phyloP scores from a whole-genome alignment of 2,329 filamentous ascomycete genomes.

The Colletotrichum horii region DNA sequence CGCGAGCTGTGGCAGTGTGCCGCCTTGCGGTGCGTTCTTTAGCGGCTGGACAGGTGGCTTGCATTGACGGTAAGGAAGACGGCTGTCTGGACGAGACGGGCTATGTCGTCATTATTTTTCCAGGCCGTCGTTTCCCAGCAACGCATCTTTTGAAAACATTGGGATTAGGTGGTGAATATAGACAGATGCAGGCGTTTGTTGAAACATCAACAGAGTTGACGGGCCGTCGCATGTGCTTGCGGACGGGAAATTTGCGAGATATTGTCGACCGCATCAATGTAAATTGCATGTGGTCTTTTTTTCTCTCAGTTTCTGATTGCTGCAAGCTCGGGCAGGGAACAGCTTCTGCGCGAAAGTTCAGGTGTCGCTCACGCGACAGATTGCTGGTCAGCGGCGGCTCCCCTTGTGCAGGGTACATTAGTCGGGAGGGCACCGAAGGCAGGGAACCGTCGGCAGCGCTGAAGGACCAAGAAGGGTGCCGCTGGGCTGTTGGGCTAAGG shows the following conservation, averaged over 20 bases:
- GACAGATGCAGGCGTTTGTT: neutral
- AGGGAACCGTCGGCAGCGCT: neutral
- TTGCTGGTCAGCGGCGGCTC: neutral
- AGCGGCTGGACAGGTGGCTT: neutral
- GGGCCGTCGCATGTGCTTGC: neutral
- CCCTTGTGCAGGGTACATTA: neutral
- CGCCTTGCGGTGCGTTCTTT: neutral
- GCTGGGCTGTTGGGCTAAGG: neutral
- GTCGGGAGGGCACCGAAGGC: neutral
- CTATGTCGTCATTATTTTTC: neutral
- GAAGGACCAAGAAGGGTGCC: neutral
- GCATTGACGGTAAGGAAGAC: neutral
- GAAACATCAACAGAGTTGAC: neutral
- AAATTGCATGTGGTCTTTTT: neutral
- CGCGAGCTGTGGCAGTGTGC: neutral
- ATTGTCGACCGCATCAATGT: neutral
- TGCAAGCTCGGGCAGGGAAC: constrained; percentile 2
- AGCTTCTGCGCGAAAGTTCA: neutral
- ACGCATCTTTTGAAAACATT: neutral
- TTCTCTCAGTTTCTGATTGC: neutral
- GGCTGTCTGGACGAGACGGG: neutral
- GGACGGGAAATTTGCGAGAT: neutral
- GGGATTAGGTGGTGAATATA: neutral
- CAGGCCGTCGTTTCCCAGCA: neutral
- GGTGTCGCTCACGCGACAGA: constrained; percentile 15